These are phyloP conservation scores for Diaporthe sp. DNA, from an alignment of 2,329 filamentous ascomycete species.

Conservation along the genomic window DNA sequence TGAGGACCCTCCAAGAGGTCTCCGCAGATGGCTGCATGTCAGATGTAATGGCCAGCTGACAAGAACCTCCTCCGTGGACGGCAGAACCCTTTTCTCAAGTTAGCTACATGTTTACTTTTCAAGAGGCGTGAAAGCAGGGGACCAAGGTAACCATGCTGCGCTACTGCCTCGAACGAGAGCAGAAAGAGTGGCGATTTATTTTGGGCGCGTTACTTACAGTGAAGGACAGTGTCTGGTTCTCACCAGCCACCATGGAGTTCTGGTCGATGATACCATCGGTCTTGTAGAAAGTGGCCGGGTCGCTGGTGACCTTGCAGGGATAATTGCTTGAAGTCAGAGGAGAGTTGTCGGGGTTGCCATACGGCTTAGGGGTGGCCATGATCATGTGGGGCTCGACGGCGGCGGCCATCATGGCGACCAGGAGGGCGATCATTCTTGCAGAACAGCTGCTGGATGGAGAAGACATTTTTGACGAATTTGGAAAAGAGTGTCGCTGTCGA, in stretches of 20 bases:
- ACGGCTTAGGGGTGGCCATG: slow-evolving; percentile 47
- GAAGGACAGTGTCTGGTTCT: slow-evolving; percentile 38
- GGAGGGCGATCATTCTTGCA: slow-evolving; percentile 13
- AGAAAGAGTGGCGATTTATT: background rate
- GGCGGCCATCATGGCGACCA: slow-evolving; percentile 19
- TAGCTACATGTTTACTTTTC: background rate
- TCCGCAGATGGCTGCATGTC: slow-evolving; percentile 77
- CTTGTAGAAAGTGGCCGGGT: slow-evolving; percentile 39
- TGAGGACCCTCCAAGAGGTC: slow-evolving; percentile 88
- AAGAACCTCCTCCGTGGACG: slow-evolving; percentile 93
- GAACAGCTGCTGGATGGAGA: background rate
- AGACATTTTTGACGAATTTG: slow-evolving; percentile 25
- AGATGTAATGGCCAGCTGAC: slow-evolving; percentile 88
- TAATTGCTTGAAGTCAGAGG: slow-evolving; percentile 38
- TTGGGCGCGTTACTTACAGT: background rate
- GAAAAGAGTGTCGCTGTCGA: slow-evolving; percentile 16
- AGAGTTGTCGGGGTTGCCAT: slow-evolving; percentile 36
- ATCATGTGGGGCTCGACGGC: slow-evolving; percentile 44
- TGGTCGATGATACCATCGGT: slow-evolving; percentile 36
- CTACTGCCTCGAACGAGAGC: background rate
- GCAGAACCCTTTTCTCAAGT: slow-evolving; percentile 57
- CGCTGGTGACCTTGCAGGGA: slow-evolving; percentile 41
- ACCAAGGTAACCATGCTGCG: background rate
- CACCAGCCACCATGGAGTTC: slow-evolving; percentile 40
- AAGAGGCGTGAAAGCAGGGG: background rate